phyloP scores from a whole-genome alignment of 2,329 filamentous ascomycete genomes.

The Epichloe scottii region DNA sequence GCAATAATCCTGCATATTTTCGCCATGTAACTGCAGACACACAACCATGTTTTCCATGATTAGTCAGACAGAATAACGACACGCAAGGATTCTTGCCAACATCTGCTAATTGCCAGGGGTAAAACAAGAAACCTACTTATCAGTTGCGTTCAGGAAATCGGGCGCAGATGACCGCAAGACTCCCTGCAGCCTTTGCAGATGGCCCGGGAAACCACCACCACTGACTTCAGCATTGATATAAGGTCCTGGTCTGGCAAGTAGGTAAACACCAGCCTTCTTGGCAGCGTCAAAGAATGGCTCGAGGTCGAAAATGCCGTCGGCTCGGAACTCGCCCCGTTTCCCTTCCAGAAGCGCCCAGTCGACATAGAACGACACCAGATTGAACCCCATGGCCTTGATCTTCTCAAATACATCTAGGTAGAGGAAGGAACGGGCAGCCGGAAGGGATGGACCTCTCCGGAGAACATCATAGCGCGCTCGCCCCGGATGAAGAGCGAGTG shows the following conservation, averaged over 20 bases:
- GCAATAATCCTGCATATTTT: slow-evolving; percentile 56
- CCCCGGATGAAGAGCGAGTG: slow-evolving; percentile 58
- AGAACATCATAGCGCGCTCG: slow-evolving; percentile 58
- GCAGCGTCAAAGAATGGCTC: slow-evolving; percentile 70
- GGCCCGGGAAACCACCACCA: slow-evolving; percentile 71
- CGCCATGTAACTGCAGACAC: slow-evolving; percentile 38
- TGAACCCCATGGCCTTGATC: slow-evolving; percentile 70
- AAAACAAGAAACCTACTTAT: slow-evolving; percentile 35
- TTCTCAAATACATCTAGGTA: slow-evolving; percentile 71
- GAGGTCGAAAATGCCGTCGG: slow-evolving; percentile 59
- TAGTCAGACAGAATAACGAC: not conserved
- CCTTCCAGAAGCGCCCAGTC: slow-evolving; percentile 71
- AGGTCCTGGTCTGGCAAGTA: slow-evolving; percentile 58
- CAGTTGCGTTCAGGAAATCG: slow-evolving; percentile 52
- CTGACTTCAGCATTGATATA: slow-evolving; percentile 70
- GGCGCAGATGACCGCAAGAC: slow-evolving; percentile 49
- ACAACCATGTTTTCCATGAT: not conserved
- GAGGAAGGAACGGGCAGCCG: slow-evolving; percentile 33
- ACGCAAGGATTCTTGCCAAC: not conserved
- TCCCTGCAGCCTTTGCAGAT: slow-evolving; percentile 58
- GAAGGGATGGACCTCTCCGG: slow-evolving; percentile 62
- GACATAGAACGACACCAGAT: slow-evolving; percentile 65
- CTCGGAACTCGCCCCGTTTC: slow-evolving; percentile 54
- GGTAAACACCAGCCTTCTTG: slow-evolving; percentile 58
- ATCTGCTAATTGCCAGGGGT: not conserved